Conservation (phyloP, 1,284 basidiomycete species). For the Malassezia pachydermatis region DNA sequence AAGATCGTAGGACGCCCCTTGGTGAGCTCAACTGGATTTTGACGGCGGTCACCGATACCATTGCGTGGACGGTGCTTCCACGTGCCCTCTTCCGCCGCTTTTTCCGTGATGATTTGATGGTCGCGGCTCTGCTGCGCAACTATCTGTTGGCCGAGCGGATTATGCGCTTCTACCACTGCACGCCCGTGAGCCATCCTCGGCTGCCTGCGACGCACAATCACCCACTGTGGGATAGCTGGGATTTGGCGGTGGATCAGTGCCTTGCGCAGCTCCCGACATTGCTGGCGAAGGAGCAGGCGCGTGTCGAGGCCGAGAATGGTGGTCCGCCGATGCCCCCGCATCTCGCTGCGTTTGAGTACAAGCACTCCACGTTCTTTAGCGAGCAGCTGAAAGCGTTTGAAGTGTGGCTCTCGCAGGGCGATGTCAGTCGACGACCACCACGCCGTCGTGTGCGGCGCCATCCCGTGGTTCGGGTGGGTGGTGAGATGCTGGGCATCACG, state of each 20-base stretch:
- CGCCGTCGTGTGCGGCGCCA: slow-evolving; percentile 58
- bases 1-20: slow-evolving; percentile 85
- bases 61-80: slow-evolving; percentile 95
- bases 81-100: slow-evolving; percentile 83
- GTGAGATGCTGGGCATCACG: slow-evolving; percentile 48
- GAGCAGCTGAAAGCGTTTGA: slow-evolving; percentile 96
- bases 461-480: slow-evolving; percentile 57
- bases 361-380: slow-evolving; percentile 86
- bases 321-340: slow-evolving; percentile 47
- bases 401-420: slow-evolving; percentile 66
- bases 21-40: slow-evolving; percentile 99
- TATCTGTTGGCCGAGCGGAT: slow-evolving; percentile 93
- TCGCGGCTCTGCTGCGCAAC: slow-evolving; percentile 90
- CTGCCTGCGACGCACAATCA: slow-evolving; percentile 91
- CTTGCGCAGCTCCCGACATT: slow-evolving; percentile 81
- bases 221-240: slow-evolving; percentile 92
- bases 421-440: slow-evolving; percentile 48
- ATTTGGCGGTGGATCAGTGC: slow-evolving; percentile 91
- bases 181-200: slow-evolving; percentile 81
- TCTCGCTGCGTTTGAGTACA: slow-evolving; percentile 54
- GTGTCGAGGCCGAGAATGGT: slow-evolving; percentile 46
- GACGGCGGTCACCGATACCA: slow-evolving; percentile 95
- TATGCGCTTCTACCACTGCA: slow-evolving; percentile 97
- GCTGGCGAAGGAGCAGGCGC: slow-evolving; percentile 59
- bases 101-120: slow-evolving; percentile 88